Evolutionary conservation across 1,284 basidiomycete species (phyloP).

Genomic region (Fomitopsis schrenkii): DNA sequence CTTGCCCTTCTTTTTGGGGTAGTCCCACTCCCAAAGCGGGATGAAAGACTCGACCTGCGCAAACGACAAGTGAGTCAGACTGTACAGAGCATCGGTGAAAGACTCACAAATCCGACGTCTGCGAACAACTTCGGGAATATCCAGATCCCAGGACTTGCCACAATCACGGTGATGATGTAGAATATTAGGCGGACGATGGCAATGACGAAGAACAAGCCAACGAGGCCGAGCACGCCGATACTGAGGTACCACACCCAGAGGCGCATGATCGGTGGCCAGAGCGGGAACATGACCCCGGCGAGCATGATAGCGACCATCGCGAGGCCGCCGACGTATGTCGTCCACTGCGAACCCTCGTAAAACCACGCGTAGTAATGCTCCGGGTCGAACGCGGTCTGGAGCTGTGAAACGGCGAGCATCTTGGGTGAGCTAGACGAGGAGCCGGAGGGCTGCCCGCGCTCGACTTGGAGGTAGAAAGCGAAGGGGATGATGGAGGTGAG

Average conservation of each 20-base stretch:
- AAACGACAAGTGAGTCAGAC: not conserved
- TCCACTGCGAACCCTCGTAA: constrained; percentile 92
- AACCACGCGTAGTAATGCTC: constrained; percentile 95
- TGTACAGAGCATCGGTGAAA: not conserved
- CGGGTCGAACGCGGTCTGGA: constrained; percentile 70
- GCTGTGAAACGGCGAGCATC: constrained; percentile 75
- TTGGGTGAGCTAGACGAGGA: constrained; percentile 73
- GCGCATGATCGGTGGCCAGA: constrained; percentile 94
- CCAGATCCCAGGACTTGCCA: constrained; percentile 92
- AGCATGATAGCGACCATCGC: constrained; percentile 94
- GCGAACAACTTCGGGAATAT: constrained; percentile 98
- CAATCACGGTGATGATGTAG: constrained; percentile 89
- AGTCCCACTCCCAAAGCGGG: constrained; percentile 96
- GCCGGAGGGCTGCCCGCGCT: constrained; percentile 71
- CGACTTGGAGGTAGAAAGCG: constrained; percentile 88
- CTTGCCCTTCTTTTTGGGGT: constrained; percentile 86
- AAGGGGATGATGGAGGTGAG: constrained; percentile 76
- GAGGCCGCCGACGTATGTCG: constrained; percentile 88
- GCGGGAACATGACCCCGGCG: constrained; percentile 97
- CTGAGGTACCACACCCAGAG: constrained; percentile 96
- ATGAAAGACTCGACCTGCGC: constrained; percentile 93
- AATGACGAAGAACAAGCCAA: constrained; percentile 89
- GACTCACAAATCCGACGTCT: constrained; percentile 95
- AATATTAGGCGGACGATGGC: constrained; percentile 93
- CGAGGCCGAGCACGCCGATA: constrained; percentile 83